Percentiles rank a stretch among this genome's conserved stretches.
Conservation (phyloP, 2,329 filamentous ascomycete species). For the Ophiobolus disseminans region DNA sequence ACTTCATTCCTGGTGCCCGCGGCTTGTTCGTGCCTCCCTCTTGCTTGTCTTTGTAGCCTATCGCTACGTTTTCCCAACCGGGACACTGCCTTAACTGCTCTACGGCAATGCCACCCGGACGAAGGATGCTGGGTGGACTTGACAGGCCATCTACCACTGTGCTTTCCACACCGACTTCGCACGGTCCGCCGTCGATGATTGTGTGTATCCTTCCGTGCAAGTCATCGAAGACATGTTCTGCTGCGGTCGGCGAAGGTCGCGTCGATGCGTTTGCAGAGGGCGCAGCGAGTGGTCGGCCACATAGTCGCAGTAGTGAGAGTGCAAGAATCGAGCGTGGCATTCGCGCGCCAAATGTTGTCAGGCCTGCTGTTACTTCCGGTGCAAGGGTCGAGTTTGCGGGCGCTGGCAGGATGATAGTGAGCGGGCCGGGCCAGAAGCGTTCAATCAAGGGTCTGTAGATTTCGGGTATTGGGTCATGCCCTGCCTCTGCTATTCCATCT, state of each 20-base stretch:
- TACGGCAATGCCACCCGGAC: constrained; percentile 86
- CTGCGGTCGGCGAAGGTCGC: constrained; percentile 88
- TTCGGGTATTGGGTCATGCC: constrained; percentile 64
- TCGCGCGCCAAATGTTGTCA: constrained; percentile 84
- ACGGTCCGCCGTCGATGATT: constrained; percentile 88
- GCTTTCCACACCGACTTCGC: constrained; percentile 90
- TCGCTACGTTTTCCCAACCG: constrained; percentile 81
- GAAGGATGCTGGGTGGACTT: constrained; percentile 78
- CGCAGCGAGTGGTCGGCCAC: constrained; percentile 81
- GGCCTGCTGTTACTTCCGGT: constrained; percentile 87
- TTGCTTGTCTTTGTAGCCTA: constrained; percentile 78
- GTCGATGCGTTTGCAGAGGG: constrained; percentile 96
- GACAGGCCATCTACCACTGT: constrained; percentile 94
- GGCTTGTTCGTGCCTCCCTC: constrained; percentile 69
- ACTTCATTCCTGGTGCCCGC: constrained; percentile 96
- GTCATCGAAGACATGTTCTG: constrained; percentile 87
- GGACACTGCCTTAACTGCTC: constrained; percentile 75
- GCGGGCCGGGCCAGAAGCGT: constrained; percentile 90
- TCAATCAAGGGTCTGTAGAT: constrained; percentile 81
- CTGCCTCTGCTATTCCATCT: constrained; percentile 5
- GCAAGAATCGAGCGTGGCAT: constrained; percentile 90
- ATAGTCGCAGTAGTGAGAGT: constrained; percentile 80
- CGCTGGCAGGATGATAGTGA: constrained; percentile 88
- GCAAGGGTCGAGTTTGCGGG: constrained; percentile 75
- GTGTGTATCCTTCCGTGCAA: constrained; percentile 80